Base-by-base conservation (phyloP, 2,329 filamentous ascomycete species). In the Endocalyx cinctus region DNA sequence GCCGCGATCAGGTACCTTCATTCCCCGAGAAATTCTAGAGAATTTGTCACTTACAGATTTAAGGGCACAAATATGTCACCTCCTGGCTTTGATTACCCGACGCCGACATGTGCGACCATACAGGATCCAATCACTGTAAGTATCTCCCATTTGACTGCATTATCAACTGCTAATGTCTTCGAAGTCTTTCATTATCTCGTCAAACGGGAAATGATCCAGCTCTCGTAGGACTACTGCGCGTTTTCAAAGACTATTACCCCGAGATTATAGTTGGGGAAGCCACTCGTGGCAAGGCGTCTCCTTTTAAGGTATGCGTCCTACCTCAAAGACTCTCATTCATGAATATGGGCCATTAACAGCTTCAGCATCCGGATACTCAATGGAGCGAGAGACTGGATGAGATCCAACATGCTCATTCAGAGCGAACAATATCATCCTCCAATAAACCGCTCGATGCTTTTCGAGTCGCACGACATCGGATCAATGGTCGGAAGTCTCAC, bases 211-310 rank as follows among this genome's bases (percentile, higher is more conserved):
- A 84, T 50, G 87, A 94, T 35, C 82, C 82, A 30, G 74, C 79
- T 32, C 64, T 94, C 22, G 70, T 84, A 23, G 84, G 84, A 4
- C 67, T 94, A 13, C 65, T 94, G 31, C 76, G 83, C 35, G 78
- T 90, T n/a, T 94, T 82, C 64, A 92, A 92, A 54, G 87, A 90
- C 55, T 94, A 90, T 58, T 94, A 90, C 50, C 87, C 87, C 0
- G 87, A 94, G 55, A 86, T 94, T 34, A 86, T 94, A 38, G 74
- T 90, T 11, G 84, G 82, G 15, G 82, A 83, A 43, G 67, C 75
- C 4, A 73, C 77, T 18, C 67, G 69, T 33, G 77, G 77, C 23
- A 72, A 73, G 38, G 77, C 77, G 1, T 73, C 75, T 4, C 68
- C 76, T 1, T 82, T 82, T 56, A 79, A 76, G 57, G 73, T 75